These are phyloP conservation scores for Pseudogymnoascus pannorum DNA, from an alignment of 2,329 filamentous ascomycete genomes.

Conservation along the genomic window DNA sequence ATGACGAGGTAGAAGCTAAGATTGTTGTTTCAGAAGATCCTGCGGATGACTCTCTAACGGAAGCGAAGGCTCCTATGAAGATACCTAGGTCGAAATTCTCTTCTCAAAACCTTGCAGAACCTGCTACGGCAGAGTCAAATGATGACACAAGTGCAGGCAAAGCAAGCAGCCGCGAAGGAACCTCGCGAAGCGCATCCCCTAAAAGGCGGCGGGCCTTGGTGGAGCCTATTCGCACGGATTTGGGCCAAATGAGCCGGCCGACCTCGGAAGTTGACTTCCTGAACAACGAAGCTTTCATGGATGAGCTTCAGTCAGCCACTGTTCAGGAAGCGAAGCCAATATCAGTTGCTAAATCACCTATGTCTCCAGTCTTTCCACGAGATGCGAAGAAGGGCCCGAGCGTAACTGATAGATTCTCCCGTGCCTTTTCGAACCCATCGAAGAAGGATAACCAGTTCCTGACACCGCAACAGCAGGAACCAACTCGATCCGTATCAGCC, in stretches of 20 bases:
- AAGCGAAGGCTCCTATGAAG: slow-evolving; percentile 15
- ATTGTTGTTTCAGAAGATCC: neutral
- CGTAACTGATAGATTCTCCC: slow-evolving; percentile 23
- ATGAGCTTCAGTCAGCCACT: slow-evolving; percentile 75
- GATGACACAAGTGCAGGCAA: neutral
- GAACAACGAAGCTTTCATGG: slow-evolving; percentile 77
- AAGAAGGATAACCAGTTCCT: slow-evolving; percentile 28
- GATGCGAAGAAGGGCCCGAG: slow-evolving; percentile 20
- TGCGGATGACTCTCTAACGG: neutral
- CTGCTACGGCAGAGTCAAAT: neutral
- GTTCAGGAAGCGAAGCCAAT: slow-evolving; percentile 78
- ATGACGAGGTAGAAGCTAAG: neutral
- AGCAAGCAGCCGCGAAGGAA: too few species aligned
- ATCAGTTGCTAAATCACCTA: slow-evolving; percentile 74
- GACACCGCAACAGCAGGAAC: slow-evolving; percentile 20
- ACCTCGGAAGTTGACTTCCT: slow-evolving; percentile 42
- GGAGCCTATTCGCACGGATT: slow-evolving; percentile 50
- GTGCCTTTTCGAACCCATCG: slow-evolving; percentile 31
- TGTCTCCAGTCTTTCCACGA: slow-evolving; percentile 52
- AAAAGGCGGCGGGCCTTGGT: slow-evolving; percentile 25
- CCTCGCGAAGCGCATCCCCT: slow-evolving; percentile 10
- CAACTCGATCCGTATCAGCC: slow-evolving; percentile 37
- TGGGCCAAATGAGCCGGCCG: slow-evolving; percentile 25
- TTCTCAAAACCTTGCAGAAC: slow-evolving; percentile 18
- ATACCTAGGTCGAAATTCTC: slow-evolving; percentile 25